These are phyloP conservation scores for Aegilops umbellulata DNA, from an alignment of 176 grass and related monocot species.

Conservation along the genomic window DNA sequence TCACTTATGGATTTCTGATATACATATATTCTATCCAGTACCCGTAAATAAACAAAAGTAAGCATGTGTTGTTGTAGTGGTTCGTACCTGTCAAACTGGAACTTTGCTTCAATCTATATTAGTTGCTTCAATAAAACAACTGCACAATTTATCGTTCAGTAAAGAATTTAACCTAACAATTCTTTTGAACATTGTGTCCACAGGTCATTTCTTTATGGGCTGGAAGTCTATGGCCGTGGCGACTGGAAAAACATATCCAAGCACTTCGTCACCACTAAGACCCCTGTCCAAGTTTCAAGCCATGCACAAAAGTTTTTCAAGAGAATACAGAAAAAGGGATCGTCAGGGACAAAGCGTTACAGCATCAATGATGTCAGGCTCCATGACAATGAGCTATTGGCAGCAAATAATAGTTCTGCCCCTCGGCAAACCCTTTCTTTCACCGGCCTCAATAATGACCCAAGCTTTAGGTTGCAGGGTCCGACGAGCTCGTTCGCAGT, in stretches of 20 bases:
- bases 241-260: constrained; percentile 21
- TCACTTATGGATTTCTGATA: not conserved
- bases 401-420: not conserved
- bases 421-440: not conserved
- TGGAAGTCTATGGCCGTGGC: not conserved
- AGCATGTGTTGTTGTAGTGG: not conserved
- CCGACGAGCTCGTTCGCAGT: not conserved
- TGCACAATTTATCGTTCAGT: not conserved
- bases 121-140: not conserved
- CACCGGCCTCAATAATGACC: not conserved
- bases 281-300: not conserved
- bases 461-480: not conserved
- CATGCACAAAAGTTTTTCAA: constrained; percentile 31
- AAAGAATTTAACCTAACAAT: not conserved
- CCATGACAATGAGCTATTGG: not conserved
- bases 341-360: not conserved
- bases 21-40: not conserved
- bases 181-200: not conserved
- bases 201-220: constrained; percentile 15
- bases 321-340: not conserved
- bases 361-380: not conserved
- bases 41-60: not conserved
- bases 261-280: not conserved
- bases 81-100: not conserved
- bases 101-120: not conserved